Conservation (phyloP, 805 yeast genomes). For the Candida schatavii region DNA sequence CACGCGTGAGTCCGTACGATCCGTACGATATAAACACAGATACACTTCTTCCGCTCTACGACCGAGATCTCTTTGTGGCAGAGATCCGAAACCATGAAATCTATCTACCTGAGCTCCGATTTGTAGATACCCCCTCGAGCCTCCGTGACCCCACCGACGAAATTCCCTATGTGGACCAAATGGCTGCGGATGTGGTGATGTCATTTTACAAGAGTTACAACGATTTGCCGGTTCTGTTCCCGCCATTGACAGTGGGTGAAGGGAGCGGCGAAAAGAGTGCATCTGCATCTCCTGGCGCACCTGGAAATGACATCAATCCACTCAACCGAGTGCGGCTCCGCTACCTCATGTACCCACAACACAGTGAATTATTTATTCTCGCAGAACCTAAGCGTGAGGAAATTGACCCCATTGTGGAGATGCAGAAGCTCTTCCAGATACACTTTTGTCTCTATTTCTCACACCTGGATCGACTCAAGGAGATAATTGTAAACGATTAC, state of each 20-base stretch:
- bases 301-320: constrained; percentile 23
- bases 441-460: constrained; percentile 41
- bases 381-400: constrained; percentile 53
- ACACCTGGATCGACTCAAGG: constrained; percentile 28
- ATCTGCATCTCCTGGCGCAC: too few species aligned
- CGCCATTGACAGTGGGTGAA: constrained; percentile 23
- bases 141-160: constrained; percentile 17
- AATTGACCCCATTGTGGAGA: constrained; percentile 61
- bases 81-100: constrained; percentile 22
- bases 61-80: constrained; percentile 30
- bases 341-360: constrained; percentile 41
- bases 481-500: constrained; percentile 32
- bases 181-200: constrained; percentile 30
- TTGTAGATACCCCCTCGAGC: constrained; percentile 10
- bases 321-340: constrained; percentile 29
- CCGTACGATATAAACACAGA: constrained; percentile 36
- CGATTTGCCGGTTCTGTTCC: constrained; percentile 35
- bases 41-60: constrained; percentile 21
- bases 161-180: constrained; percentile 25
- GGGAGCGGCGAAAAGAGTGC: neutral
- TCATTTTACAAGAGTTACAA: constrained; percentile 28
- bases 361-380: constrained; percentile 48
- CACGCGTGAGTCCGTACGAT: constrained; percentile 34
- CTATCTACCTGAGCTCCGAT: constrained; percentile 18
- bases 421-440: constrained; percentile 46